Evolutionary conservation across 306 rosid species (phyloP).

Genomic region (Phaseolus lunatus): DNA sequence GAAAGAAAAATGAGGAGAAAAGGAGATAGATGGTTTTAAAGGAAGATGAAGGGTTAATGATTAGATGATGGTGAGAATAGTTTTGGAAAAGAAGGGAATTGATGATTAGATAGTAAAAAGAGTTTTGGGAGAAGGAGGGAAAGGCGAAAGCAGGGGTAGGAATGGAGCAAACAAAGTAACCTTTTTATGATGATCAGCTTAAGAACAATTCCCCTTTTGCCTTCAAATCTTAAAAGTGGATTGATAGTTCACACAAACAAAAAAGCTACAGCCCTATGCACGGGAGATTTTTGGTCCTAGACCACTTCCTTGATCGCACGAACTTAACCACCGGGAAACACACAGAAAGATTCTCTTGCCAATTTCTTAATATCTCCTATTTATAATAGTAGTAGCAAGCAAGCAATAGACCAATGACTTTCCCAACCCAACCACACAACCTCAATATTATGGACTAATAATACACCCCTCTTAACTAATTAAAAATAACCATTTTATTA

Average conservation of each 20-base stretch:
- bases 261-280: slow-evolving; percentile 50
- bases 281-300: slow-evolving; percentile 51
- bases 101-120: slow-evolving; percentile 27
- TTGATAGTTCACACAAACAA: slow-evolving; percentile 30
- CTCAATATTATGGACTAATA: not conserved
- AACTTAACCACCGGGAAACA: slow-evolving; percentile 32
- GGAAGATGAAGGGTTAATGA: slow-evolving; percentile 10
- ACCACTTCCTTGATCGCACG: slow-evolving; percentile 42
- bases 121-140: slow-evolving; percentile 30
- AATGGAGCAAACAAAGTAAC: slow-evolving; percentile 40
- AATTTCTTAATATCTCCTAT: slow-evolving; percentile 11
- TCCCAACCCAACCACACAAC: not conserved
- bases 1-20: slow-evolving; percentile 11
- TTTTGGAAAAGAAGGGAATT: slow-evolving; percentile 17
- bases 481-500: no score
- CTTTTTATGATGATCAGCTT: slow-evolving; percentile 35
- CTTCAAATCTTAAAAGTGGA: slow-evolving; percentile 30
- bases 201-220: slow-evolving; percentile 11
- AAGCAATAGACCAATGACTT: not conserved
- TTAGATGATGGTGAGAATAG: not conserved
- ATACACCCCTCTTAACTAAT: not conserved
- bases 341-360: slow-evolving; percentile 40
- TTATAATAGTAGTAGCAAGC: not conserved
- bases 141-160: slow-evolving; percentile 21
- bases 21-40: not conserved